Percentiles rank a stretch among this genome's conserved stretches.
phyloP scores from a whole-genome alignment of 176 grass and related monocot genomes.

The Oryza officinalis region DNA sequence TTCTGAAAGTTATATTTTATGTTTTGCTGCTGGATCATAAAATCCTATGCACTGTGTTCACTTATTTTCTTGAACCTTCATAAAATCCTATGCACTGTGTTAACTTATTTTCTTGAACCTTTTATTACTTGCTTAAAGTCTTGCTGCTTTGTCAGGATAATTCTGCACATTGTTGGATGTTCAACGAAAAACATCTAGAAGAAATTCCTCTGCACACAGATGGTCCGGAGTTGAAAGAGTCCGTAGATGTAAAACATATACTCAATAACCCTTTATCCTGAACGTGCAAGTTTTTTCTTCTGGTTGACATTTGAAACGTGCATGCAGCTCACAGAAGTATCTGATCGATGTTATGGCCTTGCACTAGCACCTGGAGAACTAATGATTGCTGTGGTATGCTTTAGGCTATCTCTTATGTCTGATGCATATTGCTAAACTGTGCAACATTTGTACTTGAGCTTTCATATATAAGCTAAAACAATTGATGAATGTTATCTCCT shows the following conservation, averaged over 20 bases:
- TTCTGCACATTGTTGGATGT: constrained; percentile 74
- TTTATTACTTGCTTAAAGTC: constrained; percentile 13
- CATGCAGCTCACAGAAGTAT: constrained; percentile 73
- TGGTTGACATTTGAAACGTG: constrained; percentile 42
- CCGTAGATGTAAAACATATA: constrained; percentile 52
- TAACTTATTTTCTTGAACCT: not conserved
- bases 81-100: not conserved
- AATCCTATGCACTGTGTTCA: not conserved
- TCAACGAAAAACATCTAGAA: constrained; percentile 50
- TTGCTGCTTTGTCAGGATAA: constrained; percentile 65
- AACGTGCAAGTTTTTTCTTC: constrained; percentile 11
- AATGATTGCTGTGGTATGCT: constrained; percentile 81
- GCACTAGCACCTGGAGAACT: constrained; percentile 71
- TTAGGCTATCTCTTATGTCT: constrained; percentile 31
- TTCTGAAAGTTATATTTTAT: not conserved
- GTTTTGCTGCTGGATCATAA: not conserved
- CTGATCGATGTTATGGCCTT: constrained; percentile 86
- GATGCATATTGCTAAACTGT: constrained; percentile 36
- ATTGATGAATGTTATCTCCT: constrained; percentile 18
- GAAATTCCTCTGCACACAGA: constrained; percentile 58
- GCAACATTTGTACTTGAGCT: constrained; percentile 11
- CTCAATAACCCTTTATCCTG: constrained; percentile 7
- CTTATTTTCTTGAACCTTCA: not conserved
- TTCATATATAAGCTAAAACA: constrained; percentile 20
- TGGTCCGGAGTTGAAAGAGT: constrained; percentile 52